phyloP scores from a whole-genome alignment of 129 eudicot genomes.

The Deinandra increscens region DNA sequence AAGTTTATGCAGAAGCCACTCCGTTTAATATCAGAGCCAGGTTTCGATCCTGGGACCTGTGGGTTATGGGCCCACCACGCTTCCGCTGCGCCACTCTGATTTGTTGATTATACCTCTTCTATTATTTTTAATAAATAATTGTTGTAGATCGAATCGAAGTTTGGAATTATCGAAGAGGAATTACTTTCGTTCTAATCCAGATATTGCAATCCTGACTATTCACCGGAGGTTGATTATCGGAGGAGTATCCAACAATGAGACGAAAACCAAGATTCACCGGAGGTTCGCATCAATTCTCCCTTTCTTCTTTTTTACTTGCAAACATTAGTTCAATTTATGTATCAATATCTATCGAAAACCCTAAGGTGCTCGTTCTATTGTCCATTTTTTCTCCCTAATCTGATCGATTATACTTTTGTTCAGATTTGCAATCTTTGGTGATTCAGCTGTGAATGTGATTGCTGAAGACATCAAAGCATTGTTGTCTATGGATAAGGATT shows the following conservation, averaged over 20 bases:
- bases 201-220: too few relatives aligned
- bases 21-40: slow-evolving; percentile 93
- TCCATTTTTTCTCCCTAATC: too few relatives aligned
- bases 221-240: too few relatives aligned
- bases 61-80: slow-evolving; percentile 99
- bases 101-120: not conserved
- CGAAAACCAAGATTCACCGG: slow-evolving; percentile 98
- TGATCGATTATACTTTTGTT: too few relatives aligned
- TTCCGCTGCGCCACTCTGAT: slow-evolving; percentile 99
- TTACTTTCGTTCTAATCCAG: too few relatives aligned
- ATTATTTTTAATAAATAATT: too few relatives aligned
- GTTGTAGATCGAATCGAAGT: too few relatives aligned
- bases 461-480: too few relatives aligned
- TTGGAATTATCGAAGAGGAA: too few relatives aligned
- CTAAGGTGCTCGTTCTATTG: slow-evolving; percentile 45
- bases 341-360: not conserved
- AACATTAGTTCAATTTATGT: not conserved
- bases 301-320: not conserved
- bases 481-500: too few relatives aligned
- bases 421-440: too few relatives aligned
- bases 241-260: slow-evolving; percentile 69
- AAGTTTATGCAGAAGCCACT: not conserved
- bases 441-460: too few relatives aligned
- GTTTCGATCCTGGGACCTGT: slow-evolving; percentile 99
- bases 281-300: slow-evolving; percentile 54